Evolutionary conservation across 1,284 basidiomycete genomes (phyloP), one percentile per base, ranked within the genome.

Genomic region (Pseudozyma sp.): DNA sequence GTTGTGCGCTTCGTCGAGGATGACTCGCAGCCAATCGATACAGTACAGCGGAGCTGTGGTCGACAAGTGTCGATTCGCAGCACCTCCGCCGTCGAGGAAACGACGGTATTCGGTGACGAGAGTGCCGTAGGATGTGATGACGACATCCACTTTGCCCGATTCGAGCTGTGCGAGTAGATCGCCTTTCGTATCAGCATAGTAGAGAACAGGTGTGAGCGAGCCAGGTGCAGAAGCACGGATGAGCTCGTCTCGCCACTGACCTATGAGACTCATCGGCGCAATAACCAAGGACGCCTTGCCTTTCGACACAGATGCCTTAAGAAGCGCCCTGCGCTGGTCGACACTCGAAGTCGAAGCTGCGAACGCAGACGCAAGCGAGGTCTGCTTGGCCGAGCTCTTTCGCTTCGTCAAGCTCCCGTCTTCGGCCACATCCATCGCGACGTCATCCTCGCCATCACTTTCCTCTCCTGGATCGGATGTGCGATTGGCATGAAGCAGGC

Each of bases 181-280:
- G 19, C 89, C 86, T 58, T 94, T 88, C 80, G 92, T 91, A 77
- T 91, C 90, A 14, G 93, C 94, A 51, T 98, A 87, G 48, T 90
- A 86, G 0, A 91, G 87, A 65, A 89, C 88, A 14, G 96, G 77
- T 0, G 89, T 59, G 3, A 80, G 53, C 6, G 78, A 88, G 0
- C 90, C 92, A 40, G 90, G 88, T 70, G 89, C 88, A 67, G 75
- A 77, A 73, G 87, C 87, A 34, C 88, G 85, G 74, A 90, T 87
- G 13, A 99, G 87, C 83, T 99, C 96, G 44, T 92, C 90, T 11
- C 89, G 88, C 96, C 96, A 99, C 84, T 99, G 96, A 30, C 89
- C 87, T 4, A 98, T 87, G 16, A 99, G 86, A 13, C 93, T 94
- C 19, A 97, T 94, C 0, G 96, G 96, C 16, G 94, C 94, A 17